Percentiles rank a stretch among this genome's conserved stretches.
Evolutionary conservation across 2,329 filamentous ascomycete genomes (phyloP).

Genomic region (Ophiostoma ips): DNA sequence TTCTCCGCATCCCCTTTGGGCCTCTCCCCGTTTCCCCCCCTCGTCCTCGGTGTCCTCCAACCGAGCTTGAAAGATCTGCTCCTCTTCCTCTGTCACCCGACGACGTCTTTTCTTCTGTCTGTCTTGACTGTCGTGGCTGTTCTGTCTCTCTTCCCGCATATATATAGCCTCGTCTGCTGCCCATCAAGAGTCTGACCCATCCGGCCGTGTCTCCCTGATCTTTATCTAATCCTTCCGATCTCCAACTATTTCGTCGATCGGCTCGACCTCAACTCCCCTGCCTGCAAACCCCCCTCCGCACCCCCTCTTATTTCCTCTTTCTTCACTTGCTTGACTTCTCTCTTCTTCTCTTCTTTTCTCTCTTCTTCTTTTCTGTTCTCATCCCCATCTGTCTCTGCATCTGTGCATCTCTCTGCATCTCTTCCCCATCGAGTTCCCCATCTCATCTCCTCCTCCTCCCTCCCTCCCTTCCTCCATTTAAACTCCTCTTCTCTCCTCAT

Average conservation of each 20-base stretch:
- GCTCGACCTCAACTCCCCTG: neutral
- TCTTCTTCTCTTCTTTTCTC: neutral
- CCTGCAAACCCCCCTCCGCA: neutral
- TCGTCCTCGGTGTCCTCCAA: neutral
- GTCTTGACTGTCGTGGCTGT: too few species aligned
- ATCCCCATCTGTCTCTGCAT: too few species aligned
- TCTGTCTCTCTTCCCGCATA: too few species aligned
- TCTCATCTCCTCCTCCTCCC: neutral
- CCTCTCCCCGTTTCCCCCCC: neutral
- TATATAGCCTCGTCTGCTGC: too few species aligned
- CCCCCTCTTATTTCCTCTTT: neutral
- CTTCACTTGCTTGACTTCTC: neutral
- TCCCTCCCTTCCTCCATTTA: neutral
- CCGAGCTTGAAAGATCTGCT: too few species aligned
- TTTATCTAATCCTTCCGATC: too few species aligned
- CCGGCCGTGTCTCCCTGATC: too few species aligned
- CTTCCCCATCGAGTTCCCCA: too few species aligned
- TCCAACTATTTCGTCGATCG: neutral
- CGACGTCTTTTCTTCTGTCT: too few species aligned
- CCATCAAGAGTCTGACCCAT: too few species aligned
- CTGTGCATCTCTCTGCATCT: neutral
- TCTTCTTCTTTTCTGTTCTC: neutral
- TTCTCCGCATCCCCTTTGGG: too few species aligned
- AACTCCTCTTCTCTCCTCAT: neutral
- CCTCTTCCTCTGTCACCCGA: too few species aligned